These are phyloP conservation scores for Globisporangium barbulae DNA, from an alignment of 352 stramenopile genomes.

Conservation along the genomic window DNA sequence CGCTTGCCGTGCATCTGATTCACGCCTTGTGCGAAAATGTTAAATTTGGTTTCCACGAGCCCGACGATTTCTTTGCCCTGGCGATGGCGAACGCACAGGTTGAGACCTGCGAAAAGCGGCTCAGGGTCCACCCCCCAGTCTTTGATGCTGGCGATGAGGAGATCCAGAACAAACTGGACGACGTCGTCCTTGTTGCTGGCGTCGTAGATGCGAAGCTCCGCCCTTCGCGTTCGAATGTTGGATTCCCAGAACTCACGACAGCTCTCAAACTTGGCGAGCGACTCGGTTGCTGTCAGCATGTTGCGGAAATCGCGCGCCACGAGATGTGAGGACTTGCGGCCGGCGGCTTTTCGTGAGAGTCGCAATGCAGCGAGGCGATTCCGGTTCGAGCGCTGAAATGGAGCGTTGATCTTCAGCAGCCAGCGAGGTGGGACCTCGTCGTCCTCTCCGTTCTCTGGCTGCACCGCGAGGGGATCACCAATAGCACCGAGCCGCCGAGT, in stretches of 20 bases:
- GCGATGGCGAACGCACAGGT: conserved; percentile 52
- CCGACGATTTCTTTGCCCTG: conserved; percentile 37
- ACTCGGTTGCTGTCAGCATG: conserved; percentile 19
- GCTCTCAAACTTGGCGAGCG: conserved; percentile 40
- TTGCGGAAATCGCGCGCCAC: conserved; percentile 45
- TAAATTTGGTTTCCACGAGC: conserved; percentile 48
- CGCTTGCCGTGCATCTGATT: conserved; percentile 53
- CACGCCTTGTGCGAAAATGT: conserved; percentile 45
- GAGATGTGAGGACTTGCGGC: conserved; percentile 41
- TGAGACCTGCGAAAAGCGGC: conserved; percentile 61
- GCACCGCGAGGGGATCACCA: neutral
- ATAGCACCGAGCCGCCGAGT: conserved; percentile 23
- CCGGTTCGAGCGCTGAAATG: conserved; percentile 55
- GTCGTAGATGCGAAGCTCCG: conserved; percentile 23
- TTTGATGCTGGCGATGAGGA: conserved; percentile 60
- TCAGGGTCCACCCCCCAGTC: conserved; percentile 69
- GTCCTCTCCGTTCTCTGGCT: neutral
- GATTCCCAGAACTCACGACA: conserved; percentile 50
- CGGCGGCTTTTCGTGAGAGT: conserved; percentile 29
- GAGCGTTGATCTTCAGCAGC: conserved; percentile 51
- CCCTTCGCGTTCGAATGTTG: conserved; percentile 25
- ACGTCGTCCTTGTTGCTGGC: conserved; percentile 39
- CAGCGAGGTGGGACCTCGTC: conserved; percentile 44
- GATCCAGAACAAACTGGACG: conserved; percentile 45
- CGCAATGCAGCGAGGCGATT: conserved; percentile 40